These are phyloP conservation scores for Chlorella ohadii DNA, from an alignment of 139 green algal genomes.

Conservation along the genomic window DNA sequence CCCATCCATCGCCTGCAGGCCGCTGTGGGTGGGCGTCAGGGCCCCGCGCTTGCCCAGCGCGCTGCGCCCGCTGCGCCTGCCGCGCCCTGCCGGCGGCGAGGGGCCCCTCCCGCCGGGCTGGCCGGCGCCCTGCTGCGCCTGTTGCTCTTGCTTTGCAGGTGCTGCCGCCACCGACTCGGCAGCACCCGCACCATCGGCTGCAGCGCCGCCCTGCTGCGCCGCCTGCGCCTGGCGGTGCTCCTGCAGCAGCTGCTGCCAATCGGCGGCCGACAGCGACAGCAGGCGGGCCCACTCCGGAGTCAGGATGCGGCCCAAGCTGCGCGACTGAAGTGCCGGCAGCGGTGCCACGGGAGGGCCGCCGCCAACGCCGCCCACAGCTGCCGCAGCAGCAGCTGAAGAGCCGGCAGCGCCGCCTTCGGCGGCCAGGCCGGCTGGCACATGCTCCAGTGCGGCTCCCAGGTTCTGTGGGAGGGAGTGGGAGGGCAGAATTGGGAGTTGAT, in stretches of 20 bases:
- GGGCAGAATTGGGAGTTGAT: neutral
- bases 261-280: neutral
- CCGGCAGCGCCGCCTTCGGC: too few relatives aligned
- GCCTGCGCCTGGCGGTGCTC: neutral
- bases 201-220: neutral
- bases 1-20: too few relatives aligned
- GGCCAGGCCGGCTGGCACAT: too few relatives aligned
- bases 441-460: too few relatives aligned
- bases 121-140: too few relatives aligned
- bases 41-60: too few relatives aligned
- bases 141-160: too few relatives aligned
- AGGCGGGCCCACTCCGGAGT: conserved; percentile 5
- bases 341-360: neutral
- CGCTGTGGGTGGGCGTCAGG: too few relatives aligned
- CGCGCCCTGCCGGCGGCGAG: neutral
- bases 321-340: too few relatives aligned
- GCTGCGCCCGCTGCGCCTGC: neutral
- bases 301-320: neutral
- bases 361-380: too few relatives aligned
- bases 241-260: neutral
- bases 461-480: too few relatives aligned
- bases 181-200: neutral
- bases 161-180: neutral
- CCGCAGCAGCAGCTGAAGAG: neutral
- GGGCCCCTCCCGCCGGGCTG: too few relatives aligned